Evolutionary conservation across 192 early-diverging fungal species (phyloP), one percentile per base, ranked within the genome.

Genomic region (Lobosporangium transversale): DNA sequence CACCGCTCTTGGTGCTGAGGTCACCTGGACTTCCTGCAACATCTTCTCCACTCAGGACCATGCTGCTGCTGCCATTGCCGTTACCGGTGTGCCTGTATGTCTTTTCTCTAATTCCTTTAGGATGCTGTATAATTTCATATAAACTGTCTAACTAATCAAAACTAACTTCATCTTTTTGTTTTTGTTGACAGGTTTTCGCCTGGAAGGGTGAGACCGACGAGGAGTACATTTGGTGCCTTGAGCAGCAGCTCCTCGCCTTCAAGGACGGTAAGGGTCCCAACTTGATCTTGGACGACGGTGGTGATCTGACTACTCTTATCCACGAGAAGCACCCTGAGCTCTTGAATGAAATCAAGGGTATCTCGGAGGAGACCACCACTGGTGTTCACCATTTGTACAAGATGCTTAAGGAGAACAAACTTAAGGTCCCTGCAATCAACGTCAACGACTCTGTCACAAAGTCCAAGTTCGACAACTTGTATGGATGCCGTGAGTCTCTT

Each of bases 201-300:
- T 97, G 97, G 97, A 99, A 99, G 91, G 95, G 97, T 70, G 95
- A 99, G 89, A 97, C 95, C 74, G 97, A 97, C 84, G 95, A 99
- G 85, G 97, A 99, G 90, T 97, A 97, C 91, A 70, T 90, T 71
- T 99, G 97, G 97, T 97, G 97, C 89, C 94, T 99, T 70, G 93
- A 99, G 81, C 95, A 99, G 86, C 91, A 94, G 68, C 83, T 99
- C 71, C 82, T 79, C 68, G 88, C 89, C 62, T 99, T 99, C 93
- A 91, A 94, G 86, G 92, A 94, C 70, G 90, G 90, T 81, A 88
- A 95, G 86, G 85, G 94, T 66, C 89, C 96, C 73, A 99, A 99
- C 91, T 89, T 99, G 94, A 99, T 99, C 85, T 91, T 97, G 81
- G 97, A 99, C 86, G 97, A 99, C 84, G 97, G 95, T 70, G 95